These are phyloP conservation scores for Trifolium repens DNA, from an alignment of 306 rosid genomes.

Conservation along the genomic window DNA sequence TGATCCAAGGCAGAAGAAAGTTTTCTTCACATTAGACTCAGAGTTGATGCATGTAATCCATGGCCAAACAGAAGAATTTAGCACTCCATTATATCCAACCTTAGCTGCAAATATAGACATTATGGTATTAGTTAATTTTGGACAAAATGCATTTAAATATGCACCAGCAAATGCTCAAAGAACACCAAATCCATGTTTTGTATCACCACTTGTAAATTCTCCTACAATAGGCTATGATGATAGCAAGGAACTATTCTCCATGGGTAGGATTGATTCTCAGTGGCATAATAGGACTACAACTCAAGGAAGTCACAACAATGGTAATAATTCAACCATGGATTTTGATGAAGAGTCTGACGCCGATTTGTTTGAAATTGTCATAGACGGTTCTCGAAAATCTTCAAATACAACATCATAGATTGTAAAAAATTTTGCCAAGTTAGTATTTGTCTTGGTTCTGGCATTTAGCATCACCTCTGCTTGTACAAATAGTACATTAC, in stretches of 20 bases:
- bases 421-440: conserved; percentile 7
- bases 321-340: conserved; percentile 42
- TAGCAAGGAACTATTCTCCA: conserved; percentile 92
- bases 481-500: conserved; percentile 30
- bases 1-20: conserved; percentile 89
- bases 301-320: conserved; percentile 55
- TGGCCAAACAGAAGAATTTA: conserved; percentile 77
- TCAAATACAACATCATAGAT: conserved; percentile 41
- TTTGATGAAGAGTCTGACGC: conserved; percentile 63
- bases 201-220: conserved; percentile 56
- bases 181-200: conserved; percentile 87
- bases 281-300: conserved; percentile 59
- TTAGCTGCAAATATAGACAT: conserved; percentile 69
- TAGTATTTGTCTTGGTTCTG: conserved; percentile 26
- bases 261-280: conserved; percentile 87
- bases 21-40: conserved; percentile 88
- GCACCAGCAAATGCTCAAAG: conserved; percentile 82
- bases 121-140: conserved; percentile 72
- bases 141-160: conserved; percentile 81
- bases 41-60: conserved; percentile 73
- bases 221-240: conserved; percentile 72
- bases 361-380: conserved; percentile 57
- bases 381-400: conserved; percentile 53
- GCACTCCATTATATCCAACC: conserved; percentile 76
- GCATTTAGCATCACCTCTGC: conserved; percentile 19